Percentiles rank a stretch among this genome's conserved stretches.
These are phyloP conservation scores for Suhomyces tanzawaensis DNA, from an alignment of 805 yeast species.

Conservation along the genomic window DNA sequence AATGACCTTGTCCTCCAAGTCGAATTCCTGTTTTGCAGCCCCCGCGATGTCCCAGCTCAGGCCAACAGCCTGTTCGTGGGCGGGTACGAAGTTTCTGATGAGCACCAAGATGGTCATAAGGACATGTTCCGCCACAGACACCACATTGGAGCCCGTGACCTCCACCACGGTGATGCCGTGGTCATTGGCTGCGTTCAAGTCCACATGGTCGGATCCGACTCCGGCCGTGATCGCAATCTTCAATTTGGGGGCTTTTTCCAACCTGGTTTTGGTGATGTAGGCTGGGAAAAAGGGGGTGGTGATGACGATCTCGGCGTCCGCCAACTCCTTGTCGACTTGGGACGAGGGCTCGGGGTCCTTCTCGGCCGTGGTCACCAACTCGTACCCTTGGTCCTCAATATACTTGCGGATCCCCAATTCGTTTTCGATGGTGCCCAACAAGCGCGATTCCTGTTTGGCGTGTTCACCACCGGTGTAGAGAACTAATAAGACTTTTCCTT, in stretches of 20 bases:
- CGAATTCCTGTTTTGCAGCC: constrained; percentile 69
- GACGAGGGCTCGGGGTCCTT: constrained; percentile 62
- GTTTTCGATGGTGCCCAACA: constrained; percentile 71
- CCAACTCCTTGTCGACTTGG: constrained; percentile 60
- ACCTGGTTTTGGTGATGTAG: constrained; percentile 64
- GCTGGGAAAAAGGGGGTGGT: constrained; percentile 86
- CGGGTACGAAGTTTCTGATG: constrained; percentile 76
- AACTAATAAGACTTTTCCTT: constrained; percentile 49
- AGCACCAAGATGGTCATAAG: constrained; percentile 68
- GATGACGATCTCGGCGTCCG: constrained; percentile 72
- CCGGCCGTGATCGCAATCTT: constrained; percentile 77
- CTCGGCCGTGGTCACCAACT: constrained; percentile 60
- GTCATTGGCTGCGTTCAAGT: constrained; percentile 64
- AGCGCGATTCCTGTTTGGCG: constrained; percentile 57
- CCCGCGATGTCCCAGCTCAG: constrained; percentile 75
- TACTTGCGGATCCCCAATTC: constrained; percentile 68
- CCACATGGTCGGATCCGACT: constrained; percentile 82
- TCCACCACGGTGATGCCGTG: constrained; percentile 66
- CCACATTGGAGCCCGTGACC: constrained; percentile 80
- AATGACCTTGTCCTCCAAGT: constrained; percentile 70
- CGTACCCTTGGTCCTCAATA: constrained; percentile 66
- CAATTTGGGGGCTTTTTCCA: constrained; percentile 67
- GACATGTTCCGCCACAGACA: constrained; percentile 79
- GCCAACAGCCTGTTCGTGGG: constrained; percentile 62
- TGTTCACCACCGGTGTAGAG: constrained; percentile 58